A percentile compares a stretch with the other conserved stretches of the same genome.
phyloP scores from a whole-genome alignment of 805 yeast species.

The Wickerhamiella dianesei region DNA sequence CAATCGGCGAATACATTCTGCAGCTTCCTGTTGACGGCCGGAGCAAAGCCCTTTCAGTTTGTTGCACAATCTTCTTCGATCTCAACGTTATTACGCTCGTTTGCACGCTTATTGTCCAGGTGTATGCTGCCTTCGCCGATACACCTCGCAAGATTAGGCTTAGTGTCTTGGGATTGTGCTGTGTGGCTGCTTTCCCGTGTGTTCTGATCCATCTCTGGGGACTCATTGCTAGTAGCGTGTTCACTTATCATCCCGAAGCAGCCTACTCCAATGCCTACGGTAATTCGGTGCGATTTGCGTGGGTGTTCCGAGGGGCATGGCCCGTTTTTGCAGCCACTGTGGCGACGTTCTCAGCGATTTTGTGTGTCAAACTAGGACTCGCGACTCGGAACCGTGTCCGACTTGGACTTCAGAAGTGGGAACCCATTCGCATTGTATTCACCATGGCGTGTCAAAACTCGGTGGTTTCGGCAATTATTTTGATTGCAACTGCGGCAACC shows the following conservation, averaged over 20 bases:
- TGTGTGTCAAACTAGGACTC: constrained; percentile 47
- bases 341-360: constrained; percentile 43
- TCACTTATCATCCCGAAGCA: constrained; percentile 1
- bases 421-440: constrained; percentile 62
- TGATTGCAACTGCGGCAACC: constrained; percentile 31
- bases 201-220: constrained; percentile 47
- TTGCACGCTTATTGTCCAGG: constrained; percentile 55
- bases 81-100: constrained; percentile 50
- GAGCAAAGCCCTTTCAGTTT: neutral
- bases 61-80: constrained; percentile 43
- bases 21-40: neutral
- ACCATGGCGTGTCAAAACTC: constrained; percentile 76
- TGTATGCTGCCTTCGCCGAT: constrained; percentile 47
- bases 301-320: constrained; percentile 23
- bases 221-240: constrained; percentile 21
- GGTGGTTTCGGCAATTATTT: constrained; percentile 59
- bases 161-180: constrained; percentile 26
- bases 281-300: constrained; percentile 4
- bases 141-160: constrained; percentile 18
- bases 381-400: constrained; percentile 63
- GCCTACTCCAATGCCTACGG: neutral
- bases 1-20: constrained; percentile 27
- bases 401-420: constrained; percentile 72
- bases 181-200: constrained; percentile 41
- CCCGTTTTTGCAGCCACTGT: constrained; percentile 60